Percentiles rank a stretch among this genome's conserved stretches.
These are phyloP conservation scores for Puccinia sorghi DNA, from an alignment of 1,284 basidiomycete genomes.

Conservation along the genomic window DNA sequence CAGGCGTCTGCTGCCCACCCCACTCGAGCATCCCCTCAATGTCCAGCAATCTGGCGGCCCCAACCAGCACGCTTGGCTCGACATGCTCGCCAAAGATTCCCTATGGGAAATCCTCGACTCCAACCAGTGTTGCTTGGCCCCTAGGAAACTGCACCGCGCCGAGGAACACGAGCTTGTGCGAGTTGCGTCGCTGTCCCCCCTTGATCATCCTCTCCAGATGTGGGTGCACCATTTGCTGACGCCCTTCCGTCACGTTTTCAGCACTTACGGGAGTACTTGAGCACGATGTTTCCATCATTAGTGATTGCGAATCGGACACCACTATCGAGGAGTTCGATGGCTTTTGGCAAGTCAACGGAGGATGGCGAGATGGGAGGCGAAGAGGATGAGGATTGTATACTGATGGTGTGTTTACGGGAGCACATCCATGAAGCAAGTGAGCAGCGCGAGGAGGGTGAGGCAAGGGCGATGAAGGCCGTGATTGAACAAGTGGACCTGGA, in stretches of 20 bases:
- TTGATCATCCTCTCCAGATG: not conserved
- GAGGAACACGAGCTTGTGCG: constrained; percentile 35
- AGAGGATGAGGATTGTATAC: constrained; percentile 5
- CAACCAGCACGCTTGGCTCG: not conserved
- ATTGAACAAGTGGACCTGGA: constrained; percentile 14
- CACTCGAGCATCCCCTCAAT: not conserved
- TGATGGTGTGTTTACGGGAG: constrained; percentile 10
- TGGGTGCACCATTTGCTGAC: too few relatives aligned
- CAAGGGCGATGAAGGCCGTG: not conserved
- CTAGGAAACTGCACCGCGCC: not conserved
- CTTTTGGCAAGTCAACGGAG: not conserved
- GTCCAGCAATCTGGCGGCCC: not conserved
- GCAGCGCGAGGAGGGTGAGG: too few relatives aligned
- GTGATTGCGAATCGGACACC: constrained; percentile 3
- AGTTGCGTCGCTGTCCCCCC: constrained; percentile 14
- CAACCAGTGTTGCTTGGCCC: constrained; percentile 16
- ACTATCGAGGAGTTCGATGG: constrained; percentile 1
- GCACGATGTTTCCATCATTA: not conserved
- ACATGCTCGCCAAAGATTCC: constrained; percentile 20
- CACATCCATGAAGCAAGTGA: constrained; percentile 1
- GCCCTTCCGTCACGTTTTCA: not conserved
- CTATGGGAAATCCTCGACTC: constrained; percentile 29
- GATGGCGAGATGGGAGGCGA: not conserved
- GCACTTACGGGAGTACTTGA: constrained; percentile 21
- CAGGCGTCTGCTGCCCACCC: not conserved